Evolutionary conservation across 768 basidiomycete species (phyloP), one percentile per base, ranked within the genome.

Genomic region (Boletus rubescentipes): DNA sequence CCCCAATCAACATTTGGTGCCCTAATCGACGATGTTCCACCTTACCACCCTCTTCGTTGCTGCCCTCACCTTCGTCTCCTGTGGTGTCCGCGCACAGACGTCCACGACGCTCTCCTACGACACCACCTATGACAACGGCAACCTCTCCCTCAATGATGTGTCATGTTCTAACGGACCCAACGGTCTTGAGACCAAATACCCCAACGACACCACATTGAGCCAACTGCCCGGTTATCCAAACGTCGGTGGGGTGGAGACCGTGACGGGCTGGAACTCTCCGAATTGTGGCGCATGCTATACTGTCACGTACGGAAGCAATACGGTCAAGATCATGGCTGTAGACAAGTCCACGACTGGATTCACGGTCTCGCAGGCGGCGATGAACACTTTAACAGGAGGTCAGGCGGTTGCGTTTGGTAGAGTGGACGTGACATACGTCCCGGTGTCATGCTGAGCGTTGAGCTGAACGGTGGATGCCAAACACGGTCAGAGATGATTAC

Each of bases 291-390:
- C 58, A 3, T 72, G 71, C 51, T 74, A 73, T 41, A 51, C 57
- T 4, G 56, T 74, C 35, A 67, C 63, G 9, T 73, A 61, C 45
- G 51, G 44, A 0, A 38, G 1, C 20, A 75, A 51, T 39, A 79
- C 67, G 46, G 71, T 86, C 64, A 75, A 77, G 46, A 66, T 86
- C 14, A 57, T 81, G 9, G 87, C 79, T 2, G 74, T 87, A 37
- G 87, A 89, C 57, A 67, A 68, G 52, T 73, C 84, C 12, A 50
- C 31, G 34, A 31, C 39, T 2, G 77, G 77, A 3, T 80, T 79
- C 62, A 78, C 77, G 7, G 26, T 59, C 12, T 70, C 68, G 10
- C 9, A 58, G 47, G 21, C 0, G 51, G 69, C 68, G 46, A 72
- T 70, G 70, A 39, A 70, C 46, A 26, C 11, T 0, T 21, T 70